phyloP scores from a whole-genome alignment of 2,329 filamentous ascomycete genomes.

The Aspergillus phoenicis region DNA sequence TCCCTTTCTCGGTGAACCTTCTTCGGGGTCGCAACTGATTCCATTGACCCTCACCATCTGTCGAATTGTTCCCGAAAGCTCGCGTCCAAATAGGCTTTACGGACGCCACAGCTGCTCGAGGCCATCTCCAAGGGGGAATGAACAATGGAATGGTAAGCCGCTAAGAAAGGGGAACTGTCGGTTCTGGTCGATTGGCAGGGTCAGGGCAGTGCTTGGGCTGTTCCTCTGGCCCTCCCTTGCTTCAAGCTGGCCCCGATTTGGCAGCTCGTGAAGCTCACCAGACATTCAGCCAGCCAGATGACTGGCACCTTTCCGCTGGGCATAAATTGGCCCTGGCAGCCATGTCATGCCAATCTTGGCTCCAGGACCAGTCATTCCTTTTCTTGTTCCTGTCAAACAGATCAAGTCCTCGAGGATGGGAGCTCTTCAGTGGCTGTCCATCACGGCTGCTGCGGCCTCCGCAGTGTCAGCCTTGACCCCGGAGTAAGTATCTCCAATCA shows the following conservation, averaged over 20 bases:
- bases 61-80: background rate
- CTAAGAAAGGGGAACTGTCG: background rate
- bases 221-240: conserved; percentile 6
- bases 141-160: background rate
- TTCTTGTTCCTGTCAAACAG: background rate
- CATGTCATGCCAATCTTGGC: background rate
- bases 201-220: conserved; percentile 9
- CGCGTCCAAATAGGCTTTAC: background rate
- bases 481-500: conserved; percentile 26
- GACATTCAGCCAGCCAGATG: background rate
- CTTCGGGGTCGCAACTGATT: no score
- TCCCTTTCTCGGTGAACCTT: background rate
- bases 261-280: conserved; percentile 5
- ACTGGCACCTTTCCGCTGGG: background rate
- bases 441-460: conserved; percentile 26
- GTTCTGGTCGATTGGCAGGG: conserved; percentile 27
- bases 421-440: conserved; percentile 26
- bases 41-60: background rate
- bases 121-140: background rate
- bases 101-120: background rate
- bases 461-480: conserved; percentile 32
- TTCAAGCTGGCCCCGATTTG: conserved; percentile 1
- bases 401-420: conserved; percentile 25
- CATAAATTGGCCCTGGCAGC: background rate
- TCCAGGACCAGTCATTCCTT: background rate